Evolutionary conservation across 2,329 filamentous ascomycete species (phyloP).

Genomic region (Diplodia mutila): DNA sequence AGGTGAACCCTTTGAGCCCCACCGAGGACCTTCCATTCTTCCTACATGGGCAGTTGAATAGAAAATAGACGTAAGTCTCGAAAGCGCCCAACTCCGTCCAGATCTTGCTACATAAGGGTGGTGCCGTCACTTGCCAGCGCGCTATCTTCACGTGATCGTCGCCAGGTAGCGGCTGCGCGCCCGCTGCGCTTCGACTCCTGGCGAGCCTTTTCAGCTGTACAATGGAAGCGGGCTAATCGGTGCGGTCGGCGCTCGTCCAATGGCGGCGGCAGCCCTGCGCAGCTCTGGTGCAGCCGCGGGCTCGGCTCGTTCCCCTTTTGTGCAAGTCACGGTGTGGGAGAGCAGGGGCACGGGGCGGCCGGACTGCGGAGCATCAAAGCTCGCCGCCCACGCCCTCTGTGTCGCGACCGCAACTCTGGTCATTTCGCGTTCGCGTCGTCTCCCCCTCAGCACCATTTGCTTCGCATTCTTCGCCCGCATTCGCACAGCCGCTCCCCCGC

Average conservation of each 20-base stretch:
- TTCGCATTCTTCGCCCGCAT: slow-evolving; percentile 14
- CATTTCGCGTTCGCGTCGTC: slow-evolving; percentile 20
- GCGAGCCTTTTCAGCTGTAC: background rate
- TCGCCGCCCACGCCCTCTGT: slow-evolving; percentile 13
- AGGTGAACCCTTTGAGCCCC: no score
- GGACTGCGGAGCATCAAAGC: slow-evolving; percentile 19
- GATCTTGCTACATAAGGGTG: no score
- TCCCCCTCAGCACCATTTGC: slow-evolving; percentile 19
- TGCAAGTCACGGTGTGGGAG: slow-evolving; percentile 20
- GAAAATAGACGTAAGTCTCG: no score
- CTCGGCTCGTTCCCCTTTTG: slow-evolving; percentile 23
- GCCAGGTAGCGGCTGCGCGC: background rate
- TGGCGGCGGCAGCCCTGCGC: background rate
- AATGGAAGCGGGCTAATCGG: no score
- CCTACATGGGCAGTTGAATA: no score
- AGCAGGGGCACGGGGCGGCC: slow-evolving; percentile 19
- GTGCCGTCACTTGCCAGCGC: no score
- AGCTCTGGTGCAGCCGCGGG: slow-evolving; percentile 6
- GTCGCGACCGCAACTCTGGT: slow-evolving; percentile 23
- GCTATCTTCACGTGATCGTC: slow-evolving; percentile 1
- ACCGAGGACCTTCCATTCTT: no score
- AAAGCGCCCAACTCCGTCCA: no score
- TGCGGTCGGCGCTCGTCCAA: background rate
- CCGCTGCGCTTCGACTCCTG: background rate
- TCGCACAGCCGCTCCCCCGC: slow-evolving; percentile 9